These are phyloP conservation scores for Trametes cinnabarina DNA, from an alignment of 768 basidiomycete genomes.

Conservation along the genomic window DNA sequence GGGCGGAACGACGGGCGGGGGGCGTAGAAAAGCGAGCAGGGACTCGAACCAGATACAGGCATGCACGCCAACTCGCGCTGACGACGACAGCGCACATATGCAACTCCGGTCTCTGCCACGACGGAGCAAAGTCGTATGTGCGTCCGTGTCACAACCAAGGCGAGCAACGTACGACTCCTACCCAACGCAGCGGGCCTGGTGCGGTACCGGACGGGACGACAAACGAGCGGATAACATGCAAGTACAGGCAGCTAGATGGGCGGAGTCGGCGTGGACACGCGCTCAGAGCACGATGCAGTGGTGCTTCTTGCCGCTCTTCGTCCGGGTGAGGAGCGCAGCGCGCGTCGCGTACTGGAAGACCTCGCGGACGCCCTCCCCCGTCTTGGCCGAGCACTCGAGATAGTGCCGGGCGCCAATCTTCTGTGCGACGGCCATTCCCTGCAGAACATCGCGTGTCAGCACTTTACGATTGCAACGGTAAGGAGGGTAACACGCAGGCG, in stretches of 20 bases:
- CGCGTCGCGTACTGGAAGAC: slow-evolving; percentile 98
- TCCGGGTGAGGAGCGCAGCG: slow-evolving; percentile 74
- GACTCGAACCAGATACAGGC: not conserved
- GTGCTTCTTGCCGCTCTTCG: slow-evolving; percentile 42
- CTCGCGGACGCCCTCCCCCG: slow-evolving; percentile 95
- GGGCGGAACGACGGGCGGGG: not conserved
- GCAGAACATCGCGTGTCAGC: slow-evolving; percentile 6
- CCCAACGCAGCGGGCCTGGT: slow-evolving; percentile 1
- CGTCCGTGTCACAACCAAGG: not conserved
- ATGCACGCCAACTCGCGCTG: not conserved
- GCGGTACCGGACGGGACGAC: slow-evolving; percentile 1
- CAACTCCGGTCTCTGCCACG: not conserved
- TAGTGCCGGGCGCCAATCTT: slow-evolving; percentile 98
- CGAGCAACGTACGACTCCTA: not conserved
- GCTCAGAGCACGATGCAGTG: slow-evolving; percentile 46
- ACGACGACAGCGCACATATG: not conserved
- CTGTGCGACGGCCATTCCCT: slow-evolving; percentile 93
- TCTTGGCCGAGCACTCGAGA: slow-evolving; percentile 95
- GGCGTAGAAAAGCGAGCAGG: not conserved
- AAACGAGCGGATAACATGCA: not conserved
- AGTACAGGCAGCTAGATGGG: not conserved
- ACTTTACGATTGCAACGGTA: not conserved
- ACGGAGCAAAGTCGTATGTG: not conserved
- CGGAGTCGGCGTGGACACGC: not conserved
- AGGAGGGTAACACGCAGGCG: not conserved